Evolutionary conservation across 2,329 filamentous ascomycete species (phyloP), one percentile per base, ranked within the genome.

Genomic region (Lachnellula arida): DNA sequence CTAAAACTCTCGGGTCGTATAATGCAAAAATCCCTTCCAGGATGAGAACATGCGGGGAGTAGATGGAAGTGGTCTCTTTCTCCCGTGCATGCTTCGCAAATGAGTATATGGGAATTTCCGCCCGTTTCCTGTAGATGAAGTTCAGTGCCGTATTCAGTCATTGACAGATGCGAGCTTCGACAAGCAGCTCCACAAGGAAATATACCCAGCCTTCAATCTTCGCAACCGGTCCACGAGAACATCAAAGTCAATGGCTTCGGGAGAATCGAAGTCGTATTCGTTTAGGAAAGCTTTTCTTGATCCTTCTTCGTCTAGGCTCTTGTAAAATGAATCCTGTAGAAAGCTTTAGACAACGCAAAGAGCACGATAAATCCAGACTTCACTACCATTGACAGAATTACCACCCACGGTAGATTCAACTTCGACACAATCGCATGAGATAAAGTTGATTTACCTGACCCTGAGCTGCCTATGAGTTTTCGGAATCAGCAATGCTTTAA

Each of bases 21-120:
- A 99, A 77, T 7, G 94, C 94, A 73, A 99, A 90, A 32, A 99
- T 99, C 19, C 94, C 94, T 76, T 99, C 94, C 14, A 99, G 75
- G 47, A 99, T 91, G 25, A 99, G 78, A 23, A 99, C 94, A 72
- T 96, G 94, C 1, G 94, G 94, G 4, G 94, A 97, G 71, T 99
- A 99, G 58, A 99, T 90, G 1, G 89, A 87, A 0, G 88, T 95
- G 0, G 91, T 96, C 62, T 88, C 79, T 11, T 86, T 79, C 48
- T 92, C 72, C 48, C 94, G 84, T 60, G 89, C 84, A 73, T 99
- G 94, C 69, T 96, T 88, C 63, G 90, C 83, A 72, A 99, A 99
- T 0, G 94, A 99, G 71, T 99, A 99, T 11, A 96, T 79, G 0
- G 94, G 94, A 54, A 99, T 91, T 65, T 97, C 91, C 53, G 91